phyloP scores from a whole-genome alignment of 1,139 yeast genomes.

The Suhomyces ambrosiae region DNA sequence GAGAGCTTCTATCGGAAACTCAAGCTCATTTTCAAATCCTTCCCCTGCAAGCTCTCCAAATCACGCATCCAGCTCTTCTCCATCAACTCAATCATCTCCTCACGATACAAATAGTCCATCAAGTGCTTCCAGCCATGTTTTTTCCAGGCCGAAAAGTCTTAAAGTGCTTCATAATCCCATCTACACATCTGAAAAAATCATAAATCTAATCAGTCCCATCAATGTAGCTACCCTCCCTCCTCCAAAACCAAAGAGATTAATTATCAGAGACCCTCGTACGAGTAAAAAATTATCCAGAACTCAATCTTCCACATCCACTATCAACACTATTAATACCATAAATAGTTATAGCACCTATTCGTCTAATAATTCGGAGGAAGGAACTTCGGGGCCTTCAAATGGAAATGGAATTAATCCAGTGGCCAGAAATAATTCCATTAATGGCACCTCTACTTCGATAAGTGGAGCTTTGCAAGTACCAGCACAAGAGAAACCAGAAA shows the following conservation, averaged over 20 bases:
- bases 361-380: slow-evolving; percentile 37
- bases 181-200: slow-evolving; percentile 53
- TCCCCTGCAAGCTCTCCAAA: slow-evolving; percentile 5
- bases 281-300: slow-evolving; percentile 40
- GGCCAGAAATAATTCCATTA: slow-evolving; percentile 3
- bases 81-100: slow-evolving; percentile 3
- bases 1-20: slow-evolving; percentile 54
- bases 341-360: slow-evolving; percentile 41
- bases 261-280: slow-evolving; percentile 51
- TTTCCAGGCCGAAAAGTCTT: slow-evolving; percentile 27
- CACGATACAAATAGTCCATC: slow-evolving; percentile 4
- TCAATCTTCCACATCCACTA: slow-evolving; percentile 54
- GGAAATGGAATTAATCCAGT: background rate
- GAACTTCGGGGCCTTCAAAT: background rate
- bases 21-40: slow-evolving; percentile 16
- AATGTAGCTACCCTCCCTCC: slow-evolving; percentile 68
- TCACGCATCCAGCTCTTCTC: slow-evolving; percentile 4
- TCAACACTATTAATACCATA: slow-evolving; percentile 21
- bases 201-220: slow-evolving; percentile 69
- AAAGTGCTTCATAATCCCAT: slow-evolving; percentile 28
- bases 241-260: slow-evolving; percentile 67
- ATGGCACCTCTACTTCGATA: slow-evolving; percentile 1
- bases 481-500: slow-evolving; percentile 21
- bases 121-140: slow-evolving; percentile 16
- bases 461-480: background rate